Conservation (phyloP, 2,329 filamentous ascomycete species). For the Capronia coronata region DNA sequence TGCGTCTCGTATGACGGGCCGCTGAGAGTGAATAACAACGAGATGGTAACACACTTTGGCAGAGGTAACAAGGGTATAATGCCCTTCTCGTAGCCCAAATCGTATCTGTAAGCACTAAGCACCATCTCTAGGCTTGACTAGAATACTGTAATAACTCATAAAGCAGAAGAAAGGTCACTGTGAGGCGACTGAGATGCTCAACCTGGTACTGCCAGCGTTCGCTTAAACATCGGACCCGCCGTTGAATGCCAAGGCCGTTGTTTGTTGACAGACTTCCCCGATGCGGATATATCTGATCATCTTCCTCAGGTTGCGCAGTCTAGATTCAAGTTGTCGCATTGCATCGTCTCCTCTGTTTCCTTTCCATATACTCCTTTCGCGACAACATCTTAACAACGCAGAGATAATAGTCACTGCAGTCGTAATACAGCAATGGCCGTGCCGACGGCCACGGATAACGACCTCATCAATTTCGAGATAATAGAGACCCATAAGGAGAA, state of each 20-base stretch:
- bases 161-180: too few species aligned
- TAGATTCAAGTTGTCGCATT: constrained; percentile 3
- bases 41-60: too few species aligned
- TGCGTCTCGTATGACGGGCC: too few species aligned
- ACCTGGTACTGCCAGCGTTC: too few species aligned
- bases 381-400: constrained; percentile 15
- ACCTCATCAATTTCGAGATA: constrained; percentile 65
- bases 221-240: not conserved
- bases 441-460: constrained; percentile 28
- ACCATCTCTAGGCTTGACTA: too few species aligned
- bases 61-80: too few species aligned
- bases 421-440: constrained; percentile 21
- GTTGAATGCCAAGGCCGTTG: constrained; percentile 5
- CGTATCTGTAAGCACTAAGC: too few species aligned
- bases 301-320: constrained; percentile 2
- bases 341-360: not conserved
- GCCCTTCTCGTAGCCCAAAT: too few species aligned
- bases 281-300: constrained; percentile 1
- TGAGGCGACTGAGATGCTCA: too few species aligned
- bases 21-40: too few species aligned
- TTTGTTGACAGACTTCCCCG: constrained; percentile 16
- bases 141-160: too few species aligned
- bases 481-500: constrained; percentile 98
- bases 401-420: constrained; percentile 12
- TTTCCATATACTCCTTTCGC: constrained; percentile 8